A percentile compares a stretch with the other conserved stretches of the same genome.
These are phyloP conservation scores for Rhodamnia argentea DNA, from an alignment of 345 rosid species.

Conservation along the genomic window DNA sequence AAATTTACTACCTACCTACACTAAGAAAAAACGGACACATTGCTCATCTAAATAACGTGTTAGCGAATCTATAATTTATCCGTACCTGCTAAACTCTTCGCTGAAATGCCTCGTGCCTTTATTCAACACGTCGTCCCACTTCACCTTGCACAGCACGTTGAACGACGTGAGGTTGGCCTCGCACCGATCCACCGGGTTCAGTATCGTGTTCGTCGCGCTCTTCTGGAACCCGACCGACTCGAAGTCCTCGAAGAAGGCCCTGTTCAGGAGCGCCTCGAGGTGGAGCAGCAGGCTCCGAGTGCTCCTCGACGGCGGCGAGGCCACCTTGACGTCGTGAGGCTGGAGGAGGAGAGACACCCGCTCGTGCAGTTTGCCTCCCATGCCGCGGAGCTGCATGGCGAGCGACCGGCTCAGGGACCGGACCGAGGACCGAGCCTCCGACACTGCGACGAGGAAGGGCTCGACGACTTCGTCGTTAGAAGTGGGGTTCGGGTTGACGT, in stretches of 20 bases:
- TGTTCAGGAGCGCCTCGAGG: constrained; percentile 64
- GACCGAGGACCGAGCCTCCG: constrained; percentile 61
- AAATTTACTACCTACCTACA: not conserved
- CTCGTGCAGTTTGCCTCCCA: constrained; percentile 52
- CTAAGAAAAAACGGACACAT: not conserved
- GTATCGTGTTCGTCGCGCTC: constrained; percentile 35
- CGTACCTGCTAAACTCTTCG: constrained; percentile 56
- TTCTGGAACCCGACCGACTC: constrained; percentile 65
- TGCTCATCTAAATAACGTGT: not conserved
- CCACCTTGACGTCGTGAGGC: constrained; percentile 55
- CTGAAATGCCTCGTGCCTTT: constrained; percentile 86
- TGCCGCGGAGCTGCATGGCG: constrained; percentile 45
- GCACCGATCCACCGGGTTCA: constrained; percentile 75
- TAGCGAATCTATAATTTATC: not conserved
- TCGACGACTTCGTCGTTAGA: constrained; percentile 42
- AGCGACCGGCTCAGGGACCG: constrained; percentile 57
- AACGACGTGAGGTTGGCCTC: constrained; percentile 55
- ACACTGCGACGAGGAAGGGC: constrained; percentile 51
- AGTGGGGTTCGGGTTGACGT: not conserved
- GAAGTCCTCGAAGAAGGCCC: constrained; percentile 81
- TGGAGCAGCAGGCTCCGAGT: constrained; percentile 44
- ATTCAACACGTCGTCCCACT: constrained; percentile 82
- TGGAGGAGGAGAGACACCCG: constrained; percentile 56
- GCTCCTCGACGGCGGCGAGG: constrained; percentile 34
- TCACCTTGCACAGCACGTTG: constrained; percentile 39